phyloP scores from a whole-genome alignment of 495 filamentous ascomycete species.

The Penicillium mononematosum region DNA sequence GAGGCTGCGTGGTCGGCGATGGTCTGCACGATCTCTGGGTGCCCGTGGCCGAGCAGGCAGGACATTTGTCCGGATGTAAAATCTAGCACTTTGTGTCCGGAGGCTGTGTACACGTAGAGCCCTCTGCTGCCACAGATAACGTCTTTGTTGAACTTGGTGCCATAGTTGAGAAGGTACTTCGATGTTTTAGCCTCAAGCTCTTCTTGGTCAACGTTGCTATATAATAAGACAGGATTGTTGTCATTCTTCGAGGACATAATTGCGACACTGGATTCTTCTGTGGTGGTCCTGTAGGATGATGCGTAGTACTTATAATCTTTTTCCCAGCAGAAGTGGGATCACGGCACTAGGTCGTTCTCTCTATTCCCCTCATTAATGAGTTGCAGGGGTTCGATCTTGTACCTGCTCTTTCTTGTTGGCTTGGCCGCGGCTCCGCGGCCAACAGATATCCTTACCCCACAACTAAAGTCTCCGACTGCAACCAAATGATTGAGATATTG shows the following conservation, averaged over 20 bases:
- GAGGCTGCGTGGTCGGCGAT: slow-evolving; percentile 39
- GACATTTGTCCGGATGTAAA: slow-evolving; percentile 54
- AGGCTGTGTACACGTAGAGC: slow-evolving; percentile 23
- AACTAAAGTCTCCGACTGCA: too few relatives aligned
- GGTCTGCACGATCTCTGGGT: slow-evolving; percentile 49
- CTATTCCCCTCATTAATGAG: too few relatives aligned
- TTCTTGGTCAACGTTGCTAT: slow-evolving; percentile 3
- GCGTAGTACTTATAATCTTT: too few relatives aligned
- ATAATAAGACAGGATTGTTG: slow-evolving; percentile 15
- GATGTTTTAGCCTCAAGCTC: slow-evolving; percentile 9
- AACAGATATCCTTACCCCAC: too few relatives aligned
- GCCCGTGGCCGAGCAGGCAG: slow-evolving; percentile 49
- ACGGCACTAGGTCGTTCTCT: too few relatives aligned
- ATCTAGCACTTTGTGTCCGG: slow-evolving; percentile 40
- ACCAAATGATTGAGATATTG: too few relatives aligned
- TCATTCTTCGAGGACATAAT: not conserved
- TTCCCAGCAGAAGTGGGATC: too few relatives aligned
- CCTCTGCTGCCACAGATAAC: slow-evolving; percentile 27
- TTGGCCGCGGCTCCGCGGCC: too few relatives aligned
- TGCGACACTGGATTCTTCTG: not conserved
- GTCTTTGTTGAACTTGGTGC: slow-evolving; percentile 19
- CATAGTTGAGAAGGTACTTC: slow-evolving; percentile 15
- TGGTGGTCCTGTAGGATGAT: slow-evolving; percentile 23
- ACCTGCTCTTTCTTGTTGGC: too few relatives aligned
- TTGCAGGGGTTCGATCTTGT: too few relatives aligned